Evolutionary conservation across 2,329 filamentous ascomycete species (phyloP), one percentile per base, ranked within the genome.

Genomic region (Blastomyces gilchristii): DNA sequence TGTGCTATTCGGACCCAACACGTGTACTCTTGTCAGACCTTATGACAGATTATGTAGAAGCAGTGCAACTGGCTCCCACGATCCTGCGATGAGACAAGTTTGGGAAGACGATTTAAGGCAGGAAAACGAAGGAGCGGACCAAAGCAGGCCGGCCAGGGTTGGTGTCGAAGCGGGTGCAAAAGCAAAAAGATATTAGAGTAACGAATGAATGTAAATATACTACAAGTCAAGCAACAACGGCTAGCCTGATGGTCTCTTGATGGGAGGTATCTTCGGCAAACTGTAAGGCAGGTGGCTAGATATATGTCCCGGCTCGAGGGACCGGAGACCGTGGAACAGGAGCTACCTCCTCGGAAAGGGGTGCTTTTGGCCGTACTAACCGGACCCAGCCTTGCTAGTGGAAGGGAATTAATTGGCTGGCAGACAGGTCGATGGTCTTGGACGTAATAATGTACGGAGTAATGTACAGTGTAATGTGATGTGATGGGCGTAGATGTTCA

Each of bases 331-430:
- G 28, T 47, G 28, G 57, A 28, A 37, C 57, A 49, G 9, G 16
- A 31, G 57, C 16, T 34, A 34, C 34, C 28, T 39, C 12, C 34
- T 43, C n/a, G 18, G 11, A 43, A 58, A 58, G 6, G 37, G 54
- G 54, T 9, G 57, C 31, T 49, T 18, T 37, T 37, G 37, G 31
- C 39, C 22, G 39, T 18, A 14, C 56, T 16, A 49, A 7, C 4
- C 8, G 25, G 22, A 58, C n/a, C n/a, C 28, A 49, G 49, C 28
- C 37, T 34, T 28, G 34, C 28, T 49, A 8, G 57, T n/a, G 22
- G 47, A 34, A 25, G 16, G 25, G 57, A 47, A 28, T 59, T 59
- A 47, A 28, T 59, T 59, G 57, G 41, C 14, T 59, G 41, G 28
- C 25, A 59, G 56, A 45, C 16, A 58, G 4, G 4, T 58, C 12